Base-by-base conservation (phyloP, 441 rosid species). In the Brassica balearica region DNA sequence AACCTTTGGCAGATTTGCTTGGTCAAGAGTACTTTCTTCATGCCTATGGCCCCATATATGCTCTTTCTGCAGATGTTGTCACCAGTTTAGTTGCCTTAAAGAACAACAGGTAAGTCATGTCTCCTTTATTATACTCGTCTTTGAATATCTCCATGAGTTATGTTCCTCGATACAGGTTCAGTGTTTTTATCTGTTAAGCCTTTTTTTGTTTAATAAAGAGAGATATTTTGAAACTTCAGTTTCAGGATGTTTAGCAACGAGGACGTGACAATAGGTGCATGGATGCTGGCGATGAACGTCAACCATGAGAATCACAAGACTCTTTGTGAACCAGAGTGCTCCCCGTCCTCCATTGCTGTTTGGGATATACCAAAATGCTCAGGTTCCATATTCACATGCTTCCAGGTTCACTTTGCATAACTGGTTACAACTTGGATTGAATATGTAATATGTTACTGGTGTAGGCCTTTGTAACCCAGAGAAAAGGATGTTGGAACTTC, bases 251-350 rank as follows among this genome's bases (percentile, higher is more conserved):
- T 93, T 80, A 95, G 98, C 86, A 93, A 95, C 27, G 98, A 95
- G 84, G 99, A 93, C 78, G 98, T 93, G 69, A 95, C 96, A 41
- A 92, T 95, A 62, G 99, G 95, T 77, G 87, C 98, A 65, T 95
- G 96, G 99, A 93, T 95, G 96, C 92, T 95, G 63, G 96, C 98
- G 74, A 95, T 93, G 97, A 95, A 95, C 85, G 98, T 95, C 41
- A 82, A 89, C 66, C 97, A 93, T 12, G 99, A 95, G 86, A 81
- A 95, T 69, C 87, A 86, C 69, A 80, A 83, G 70, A 89, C 85
- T 61, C 87, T 93, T 23, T 92, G 97, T 79, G 84, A 78, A 81
- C 80, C 90, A 70, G 90, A 86, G 25, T 95, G 97, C 83, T 84
- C 90, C 1, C 71, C 91, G 9, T 66, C 90, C 69, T 89, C 95